Conservation (phyloP, 202 grass and related monocot species). For the Hordeum pubiflorum region DNA sequence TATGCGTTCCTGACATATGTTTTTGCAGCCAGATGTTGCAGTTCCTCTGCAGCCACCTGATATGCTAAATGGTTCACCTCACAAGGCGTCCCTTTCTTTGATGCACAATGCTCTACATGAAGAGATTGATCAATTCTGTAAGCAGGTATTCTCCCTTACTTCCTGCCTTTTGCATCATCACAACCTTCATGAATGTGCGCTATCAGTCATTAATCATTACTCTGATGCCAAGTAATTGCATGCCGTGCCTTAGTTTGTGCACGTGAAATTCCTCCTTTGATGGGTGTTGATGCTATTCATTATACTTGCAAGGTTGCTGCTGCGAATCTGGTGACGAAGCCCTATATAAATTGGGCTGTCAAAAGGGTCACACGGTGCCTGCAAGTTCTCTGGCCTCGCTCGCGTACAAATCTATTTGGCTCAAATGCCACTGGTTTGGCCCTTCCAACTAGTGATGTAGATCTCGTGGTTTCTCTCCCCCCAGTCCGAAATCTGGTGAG, state of each 20-base stretch:
- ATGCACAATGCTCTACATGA: constrained; percentile 85
- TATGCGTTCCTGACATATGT: constrained; percentile 28
- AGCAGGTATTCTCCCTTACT: constrained; percentile 59
- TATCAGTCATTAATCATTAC: constrained; percentile 5
- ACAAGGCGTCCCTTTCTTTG: constrained; percentile 41
- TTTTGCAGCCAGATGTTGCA: constrained; percentile 88
- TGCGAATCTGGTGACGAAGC: constrained; percentile 71
- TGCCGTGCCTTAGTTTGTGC: constrained; percentile 16
- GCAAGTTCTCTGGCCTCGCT: constrained; percentile 93
- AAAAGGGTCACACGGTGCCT: constrained; percentile 88
- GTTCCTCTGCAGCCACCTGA: constrained; percentile 87
- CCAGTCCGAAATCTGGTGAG: constrained; percentile 94
- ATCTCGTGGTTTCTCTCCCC: constrained; percentile 92
- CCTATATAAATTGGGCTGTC: constrained; percentile 89
- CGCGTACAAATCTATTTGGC: constrained; percentile 88
- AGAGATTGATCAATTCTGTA: constrained; percentile 92
- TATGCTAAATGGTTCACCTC: constrained; percentile 53
- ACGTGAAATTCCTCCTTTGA: background rate
- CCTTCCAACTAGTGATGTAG: constrained; percentile 94
- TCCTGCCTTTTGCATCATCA: constrained; percentile 5
- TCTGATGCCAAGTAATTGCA: constrained; percentile 4
- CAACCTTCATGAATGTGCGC: background rate
- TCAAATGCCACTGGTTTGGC: constrained; percentile 96
- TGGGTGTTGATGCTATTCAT: constrained; percentile 29
- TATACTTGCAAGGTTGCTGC: constrained; percentile 64